Percentiles rank a stretch among this genome's conserved stretches.
Evolutionary conservation across 2,329 filamentous ascomycete genomes (phyloP).

Genomic region (Zopfia rhizophila): DNA sequence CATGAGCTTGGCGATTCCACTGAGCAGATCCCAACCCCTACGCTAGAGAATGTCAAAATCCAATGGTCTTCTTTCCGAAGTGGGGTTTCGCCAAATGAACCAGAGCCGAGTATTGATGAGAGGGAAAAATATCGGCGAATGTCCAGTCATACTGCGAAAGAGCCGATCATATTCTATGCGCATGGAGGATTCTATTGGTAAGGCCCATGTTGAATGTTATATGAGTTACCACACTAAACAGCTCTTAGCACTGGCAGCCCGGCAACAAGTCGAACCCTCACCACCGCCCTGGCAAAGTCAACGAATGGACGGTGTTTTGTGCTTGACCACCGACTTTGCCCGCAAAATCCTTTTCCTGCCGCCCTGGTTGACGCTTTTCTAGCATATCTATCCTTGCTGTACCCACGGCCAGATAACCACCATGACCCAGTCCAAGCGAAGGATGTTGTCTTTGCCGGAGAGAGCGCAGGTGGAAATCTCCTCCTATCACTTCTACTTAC

Average conservation of each 20-base stretch:
- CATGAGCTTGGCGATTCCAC: conserved; percentile 56
- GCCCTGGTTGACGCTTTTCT: conserved; percentile 75
- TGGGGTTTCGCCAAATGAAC: conserved; percentile 60
- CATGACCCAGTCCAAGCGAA: conserved; percentile 71
- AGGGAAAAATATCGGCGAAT: conserved; percentile 70
- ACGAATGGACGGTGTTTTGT: conserved; percentile 73
- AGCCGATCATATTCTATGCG: conserved; percentile 73
- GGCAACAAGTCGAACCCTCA: conserved; percentile 34
- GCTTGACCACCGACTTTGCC: conserved; percentile 78
- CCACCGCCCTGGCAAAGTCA: conserved; percentile 69
- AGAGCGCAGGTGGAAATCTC: conserved; percentile 78
- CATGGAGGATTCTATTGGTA: conserved; percentile 75
- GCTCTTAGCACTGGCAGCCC: conserved; percentile 9
- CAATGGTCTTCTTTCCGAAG: conserved; percentile 78
- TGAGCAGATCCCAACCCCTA: conserved; percentile 59
- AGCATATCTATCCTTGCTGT: conserved; percentile 75
- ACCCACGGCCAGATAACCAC: conserved; percentile 72
- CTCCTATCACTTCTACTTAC: conserved; percentile 71
- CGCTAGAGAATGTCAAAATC: conserved; percentile 67
- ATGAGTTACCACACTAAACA: background rate
- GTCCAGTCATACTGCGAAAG: conserved; percentile 70
- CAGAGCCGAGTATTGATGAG: conserved; percentile 66
- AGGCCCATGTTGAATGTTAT: conserved; percentile 1
- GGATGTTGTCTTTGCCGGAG: conserved; percentile 75
- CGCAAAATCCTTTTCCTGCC: conserved; percentile 76